Evolutionary conservation across 1,284 basidiomycete species (phyloP).

Genomic region (Quambalaria eucalypti): DNA sequence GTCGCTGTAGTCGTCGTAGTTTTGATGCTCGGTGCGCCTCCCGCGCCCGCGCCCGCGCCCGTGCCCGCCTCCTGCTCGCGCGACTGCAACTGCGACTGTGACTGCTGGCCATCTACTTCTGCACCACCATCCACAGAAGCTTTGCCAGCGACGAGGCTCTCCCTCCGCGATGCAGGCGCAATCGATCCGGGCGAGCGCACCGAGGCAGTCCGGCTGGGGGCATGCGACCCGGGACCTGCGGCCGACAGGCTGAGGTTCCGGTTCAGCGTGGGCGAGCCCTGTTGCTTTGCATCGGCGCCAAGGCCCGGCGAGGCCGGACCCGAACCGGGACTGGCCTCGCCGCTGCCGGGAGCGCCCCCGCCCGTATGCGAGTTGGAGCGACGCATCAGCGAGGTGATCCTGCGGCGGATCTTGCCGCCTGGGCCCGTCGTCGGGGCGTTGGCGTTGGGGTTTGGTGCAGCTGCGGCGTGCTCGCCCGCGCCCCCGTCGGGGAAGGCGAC

Average conservation of each 20-base stretch:
- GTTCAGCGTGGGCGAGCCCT: neutral
- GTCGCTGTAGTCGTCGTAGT: neutral
- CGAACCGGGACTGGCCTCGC: neutral
- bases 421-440: neutral
- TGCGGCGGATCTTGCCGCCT: neutral
- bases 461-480: neutral
- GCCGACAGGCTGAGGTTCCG: neutral
- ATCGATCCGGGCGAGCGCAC: too few species aligned
- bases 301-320: neutral
- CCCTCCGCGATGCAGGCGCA: too few species aligned
- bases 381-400: slow-evolving; percentile 2
- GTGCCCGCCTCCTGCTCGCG: neutral
- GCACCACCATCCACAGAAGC: too few species aligned
- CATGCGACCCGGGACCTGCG: neutral
- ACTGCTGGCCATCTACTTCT: neutral
- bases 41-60: neutral
- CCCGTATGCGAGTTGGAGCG: neutral
- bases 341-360: neutral
- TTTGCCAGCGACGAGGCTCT: too few species aligned
- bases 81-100: neutral
- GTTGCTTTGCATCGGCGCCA: too few species aligned
- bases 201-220: neutral
- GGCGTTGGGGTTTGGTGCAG: neutral
- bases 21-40: neutral
- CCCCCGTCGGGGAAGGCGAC: neutral